Base-by-base conservation (phyloP, 495 filamentous ascomycete genomes). In the Hypoxylon crocopeplum region DNA sequence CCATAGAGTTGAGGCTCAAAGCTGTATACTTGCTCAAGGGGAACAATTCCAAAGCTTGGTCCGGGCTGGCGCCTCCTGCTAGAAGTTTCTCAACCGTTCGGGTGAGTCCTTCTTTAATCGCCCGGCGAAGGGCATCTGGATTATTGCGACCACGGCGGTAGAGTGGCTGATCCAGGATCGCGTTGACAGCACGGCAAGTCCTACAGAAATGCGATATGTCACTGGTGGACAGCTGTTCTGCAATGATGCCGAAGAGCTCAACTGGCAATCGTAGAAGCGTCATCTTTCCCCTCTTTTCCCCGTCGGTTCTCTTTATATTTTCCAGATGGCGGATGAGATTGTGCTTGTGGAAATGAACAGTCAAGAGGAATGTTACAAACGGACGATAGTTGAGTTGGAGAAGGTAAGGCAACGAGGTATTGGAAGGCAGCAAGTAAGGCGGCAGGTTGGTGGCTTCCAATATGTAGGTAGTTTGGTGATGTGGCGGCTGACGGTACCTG, bases 251-350 rank as follows among this genome's bases (percentile, higher is more conserved):
- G 3, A 57, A 27, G 29, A 57, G 34, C 21, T 57, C 54, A 8
- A 16, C n/a, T 12, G 54, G 45, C 22, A 57, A 29, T 11, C 19
- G 36, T 37, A 49, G n/a, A 5, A 57, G n/a, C 16, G 19, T 45
- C 38, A 42, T 42, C 7, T 12, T n/a, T 46, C 13, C 7, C 17
- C 2, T 38, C 4, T 16, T 25, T 41, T 40, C 16, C 24, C 16
- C 16, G 3, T 17, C 19, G 3, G 10, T 52, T 15, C 21, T 27
- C 24, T 27, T 27, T 27, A 27, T 8, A 27, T 3, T 27, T 27
- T 8, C 8, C 8, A 27, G 8, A 27, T 3, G 24, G 24, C n/a
- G n/a, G n/a, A n/a, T n/a, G n/a, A n/a, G n/a, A n/a, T n/a, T n/a
- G n/a, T n/a, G n/a, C n/a, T n/a, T n/a, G n/a, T n/a, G n/a, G n/a